phyloP scores from a whole-genome alignment of 257 asterid genomes.

The Solanum neorickii region DNA sequence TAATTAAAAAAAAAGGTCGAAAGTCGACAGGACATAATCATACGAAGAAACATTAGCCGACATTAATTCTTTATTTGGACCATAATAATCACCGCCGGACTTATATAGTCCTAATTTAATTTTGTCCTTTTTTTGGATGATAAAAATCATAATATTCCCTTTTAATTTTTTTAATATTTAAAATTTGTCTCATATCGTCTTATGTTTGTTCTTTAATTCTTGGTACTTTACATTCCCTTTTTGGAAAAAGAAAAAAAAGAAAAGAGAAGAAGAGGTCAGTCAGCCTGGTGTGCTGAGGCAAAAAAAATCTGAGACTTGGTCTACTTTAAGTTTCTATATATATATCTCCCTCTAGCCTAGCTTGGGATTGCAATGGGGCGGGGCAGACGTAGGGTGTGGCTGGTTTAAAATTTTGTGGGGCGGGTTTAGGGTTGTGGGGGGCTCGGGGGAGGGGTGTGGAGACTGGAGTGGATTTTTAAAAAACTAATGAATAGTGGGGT shows the following conservation, averaged over 20 bases:
- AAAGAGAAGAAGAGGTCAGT: neutral
- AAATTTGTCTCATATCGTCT: neutral
- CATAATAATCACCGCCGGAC: neutral
- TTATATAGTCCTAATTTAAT: neutral
- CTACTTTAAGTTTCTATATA: neutral
- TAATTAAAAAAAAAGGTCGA: neutral
- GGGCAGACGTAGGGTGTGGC: too few relatives aligned
- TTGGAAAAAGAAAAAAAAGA: neutral
- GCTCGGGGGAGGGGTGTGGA: too few relatives aligned
- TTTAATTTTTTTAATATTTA: neutral
- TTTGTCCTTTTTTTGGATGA: neutral
- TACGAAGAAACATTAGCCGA: neutral
- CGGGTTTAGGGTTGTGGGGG: rapidly evolving
- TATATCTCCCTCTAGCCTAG: neutral
- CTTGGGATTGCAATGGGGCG: too few relatives aligned
- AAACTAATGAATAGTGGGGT: rapidly evolving
- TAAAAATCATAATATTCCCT: neutral
- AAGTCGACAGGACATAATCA: neutral
- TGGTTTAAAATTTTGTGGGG: too few relatives aligned
- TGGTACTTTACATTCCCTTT: neutral
- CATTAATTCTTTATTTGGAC: neutral
- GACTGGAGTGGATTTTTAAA: too few relatives aligned
- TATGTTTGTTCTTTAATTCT: neutral
- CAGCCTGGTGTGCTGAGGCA: neutral
- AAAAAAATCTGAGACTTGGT: neutral